Conservation (phyloP, 225 moss, liverwort and hornwort species). For the Pseudoscleropodium purum region DNA sequence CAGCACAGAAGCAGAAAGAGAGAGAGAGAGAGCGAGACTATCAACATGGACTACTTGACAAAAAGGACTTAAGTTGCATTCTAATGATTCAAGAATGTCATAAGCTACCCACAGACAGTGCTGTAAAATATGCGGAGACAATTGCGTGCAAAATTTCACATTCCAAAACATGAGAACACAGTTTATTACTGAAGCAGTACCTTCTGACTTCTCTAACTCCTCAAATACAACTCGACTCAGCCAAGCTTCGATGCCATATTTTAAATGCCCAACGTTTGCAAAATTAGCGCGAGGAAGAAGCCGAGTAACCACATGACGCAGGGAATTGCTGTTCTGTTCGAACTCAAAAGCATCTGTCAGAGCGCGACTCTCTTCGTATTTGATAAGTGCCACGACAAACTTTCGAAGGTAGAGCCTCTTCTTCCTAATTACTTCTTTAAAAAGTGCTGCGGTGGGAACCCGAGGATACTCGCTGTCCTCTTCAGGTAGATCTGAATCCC, state of each 20-base stretch:
- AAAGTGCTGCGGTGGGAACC: slow-evolving; percentile 21
- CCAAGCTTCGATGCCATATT: slow-evolving; percentile 50
- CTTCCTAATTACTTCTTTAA: slow-evolving; percentile 25
- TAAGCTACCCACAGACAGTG: background rate
- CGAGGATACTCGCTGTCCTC: slow-evolving; percentile 11
- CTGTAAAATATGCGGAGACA: background rate
- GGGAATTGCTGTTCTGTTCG: background rate
- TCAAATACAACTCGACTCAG: slow-evolving; percentile 33
- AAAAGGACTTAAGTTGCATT: background rate
- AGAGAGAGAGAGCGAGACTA: background rate
- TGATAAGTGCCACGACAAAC: slow-evolving; percentile 30
- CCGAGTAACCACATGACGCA: slow-evolving; percentile 22
- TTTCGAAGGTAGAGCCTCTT: slow-evolving; percentile 25
- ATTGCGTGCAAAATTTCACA: background rate
- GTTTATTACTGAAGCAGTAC: slow-evolving; percentile 4
- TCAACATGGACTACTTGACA: background rate
- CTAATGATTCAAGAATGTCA: background rate
- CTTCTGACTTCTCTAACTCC: slow-evolving; percentile 28
- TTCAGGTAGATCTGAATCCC: slow-evolving; percentile 15
- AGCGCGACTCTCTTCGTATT: slow-evolving; percentile 16
- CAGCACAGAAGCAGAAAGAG: background rate
- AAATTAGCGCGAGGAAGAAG: slow-evolving; percentile 28
- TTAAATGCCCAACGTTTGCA: slow-evolving; percentile 21
- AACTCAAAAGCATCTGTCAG: slow-evolving; percentile 4
- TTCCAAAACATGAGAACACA: background rate